Conservation (phyloP, 106 monocot genomes). For the Posidonia australis region DNA sequence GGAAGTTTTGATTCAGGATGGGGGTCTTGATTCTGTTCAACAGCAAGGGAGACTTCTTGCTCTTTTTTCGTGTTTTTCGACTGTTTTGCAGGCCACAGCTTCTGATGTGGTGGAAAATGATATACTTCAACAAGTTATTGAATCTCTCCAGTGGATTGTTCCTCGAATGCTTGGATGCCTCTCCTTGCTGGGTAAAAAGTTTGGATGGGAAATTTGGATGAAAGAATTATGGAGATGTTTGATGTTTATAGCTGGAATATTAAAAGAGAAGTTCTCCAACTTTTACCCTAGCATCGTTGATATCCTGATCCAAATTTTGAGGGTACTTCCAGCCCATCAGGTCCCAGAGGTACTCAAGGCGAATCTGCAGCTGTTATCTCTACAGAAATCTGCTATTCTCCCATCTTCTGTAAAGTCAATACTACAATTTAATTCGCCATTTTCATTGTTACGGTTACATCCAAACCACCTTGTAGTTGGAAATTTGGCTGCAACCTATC, state of each 20-base stretch:
- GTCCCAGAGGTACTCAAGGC: constrained; percentile 52
- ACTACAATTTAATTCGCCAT: constrained; percentile 44
- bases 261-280: constrained; percentile 60
- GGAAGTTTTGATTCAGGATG: constrained; percentile 72
- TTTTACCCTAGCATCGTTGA: constrained; percentile 46
- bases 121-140: constrained; percentile 33
- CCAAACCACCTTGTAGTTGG: constrained; percentile 69
- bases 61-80: constrained; percentile 79
- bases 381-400: constrained; percentile 58
- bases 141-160: constrained; percentile 45
- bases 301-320: constrained; percentile 60
- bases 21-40: constrained; percentile 16
- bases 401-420: constrained; percentile 45
- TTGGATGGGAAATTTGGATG: constrained; percentile 55
- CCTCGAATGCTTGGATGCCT: constrained; percentile 60
- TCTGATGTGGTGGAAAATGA: constrained; percentile 47
- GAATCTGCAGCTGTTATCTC: constrained; percentile 61
- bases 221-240: constrained; percentile 61
- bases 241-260: constrained; percentile 57
- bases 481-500: constrained; percentile 47
- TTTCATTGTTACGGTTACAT: constrained; percentile 81
- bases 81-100: constrained; percentile 62
- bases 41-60: constrained; percentile 48
- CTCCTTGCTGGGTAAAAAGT: constrained; percentile 35
- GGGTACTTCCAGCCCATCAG: constrained; percentile 26